These are phyloP conservation scores for Neonothopanus nambi DNA, from an alignment of 1,284 basidiomycete genomes.

Conservation along the genomic window DNA sequence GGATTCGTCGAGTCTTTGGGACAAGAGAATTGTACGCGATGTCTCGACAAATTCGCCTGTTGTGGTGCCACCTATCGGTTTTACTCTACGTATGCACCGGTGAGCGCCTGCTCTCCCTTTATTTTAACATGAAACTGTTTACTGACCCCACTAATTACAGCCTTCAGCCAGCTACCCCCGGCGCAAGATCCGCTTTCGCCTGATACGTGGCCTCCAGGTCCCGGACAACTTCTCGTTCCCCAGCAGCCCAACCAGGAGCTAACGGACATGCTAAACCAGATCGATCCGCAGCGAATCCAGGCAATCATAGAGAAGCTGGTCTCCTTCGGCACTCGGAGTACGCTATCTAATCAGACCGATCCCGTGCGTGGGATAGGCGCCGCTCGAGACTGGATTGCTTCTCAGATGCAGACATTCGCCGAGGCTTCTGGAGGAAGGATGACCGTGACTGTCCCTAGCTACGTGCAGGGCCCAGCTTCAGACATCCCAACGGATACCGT, in stretches of 20 bases:
- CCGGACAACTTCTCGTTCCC: conserved; percentile 39
- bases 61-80: not conserved
- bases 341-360: conserved; percentile 52
- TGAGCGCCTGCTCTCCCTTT: not conserved
- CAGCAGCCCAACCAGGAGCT: conserved; percentile 47
- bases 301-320: conserved; percentile 51
- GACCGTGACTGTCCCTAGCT: conserved; percentile 47
- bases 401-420: conserved; percentile 44
- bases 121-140: not conserved
- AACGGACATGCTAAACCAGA: conserved; percentile 40
- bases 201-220: conserved; percentile 48
- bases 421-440: conserved; percentile 45
- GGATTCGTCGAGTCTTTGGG: too few species aligned
- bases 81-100: not conserved
- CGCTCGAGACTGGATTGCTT: conserved; percentile 54
- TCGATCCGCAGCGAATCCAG: conserved; percentile 45
- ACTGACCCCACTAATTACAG: not conserved
- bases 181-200: conserved; percentile 13
- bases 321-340: conserved; percentile 55
- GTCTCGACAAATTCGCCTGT: too few species aligned
- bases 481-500: conserved; percentile 41
- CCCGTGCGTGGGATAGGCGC: conserved; percentile 52
- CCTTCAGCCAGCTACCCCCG: conserved; percentile 5
- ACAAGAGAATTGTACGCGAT: too few species aligned
- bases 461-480: conserved; percentile 38